A percentile compares a stretch with the other conserved stretches of the same genome.
Evolutionary conservation across 78 protist species (phyloP).

Genomic region (Pigoraptor vietnamica): DNA sequence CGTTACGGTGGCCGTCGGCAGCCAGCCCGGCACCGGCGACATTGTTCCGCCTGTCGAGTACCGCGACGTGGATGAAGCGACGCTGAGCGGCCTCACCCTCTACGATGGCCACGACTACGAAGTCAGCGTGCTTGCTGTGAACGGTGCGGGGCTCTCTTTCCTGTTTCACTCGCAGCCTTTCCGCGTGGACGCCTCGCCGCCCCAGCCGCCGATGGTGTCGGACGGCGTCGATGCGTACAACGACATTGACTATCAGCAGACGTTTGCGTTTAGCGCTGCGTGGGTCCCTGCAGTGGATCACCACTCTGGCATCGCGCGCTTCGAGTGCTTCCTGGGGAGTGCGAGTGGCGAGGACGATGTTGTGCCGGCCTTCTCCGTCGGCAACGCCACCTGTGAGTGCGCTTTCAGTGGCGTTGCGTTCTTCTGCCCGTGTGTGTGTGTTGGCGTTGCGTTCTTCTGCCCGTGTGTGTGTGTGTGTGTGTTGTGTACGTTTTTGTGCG

Average conservation of each 20-base stretch:
- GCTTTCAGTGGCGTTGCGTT: background rate
- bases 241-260: background rate
- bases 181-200: background rate
- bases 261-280: background rate
- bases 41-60: background rate
- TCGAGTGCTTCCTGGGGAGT: background rate
- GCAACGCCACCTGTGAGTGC: too few species aligned
- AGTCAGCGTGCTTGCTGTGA: background rate
- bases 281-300: background rate
- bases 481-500: too few species aligned
- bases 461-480: too few species aligned
- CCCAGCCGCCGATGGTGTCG: background rate
- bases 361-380: too few species aligned
- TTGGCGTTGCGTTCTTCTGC: too few species aligned
- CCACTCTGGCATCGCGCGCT: constrained; percentile 1
- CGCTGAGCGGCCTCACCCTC: background rate
- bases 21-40: background rate
- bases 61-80: background rate
- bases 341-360: background rate
- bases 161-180: background rate
- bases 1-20: background rate
- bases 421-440: too few species aligned
- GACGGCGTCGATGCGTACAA: background rate
- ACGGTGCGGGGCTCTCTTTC: background rate
- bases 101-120: background rate